Conservation (phyloP, 2,329 filamentous ascomycete genomes). For the Clarireedia hainanense region DNA sequence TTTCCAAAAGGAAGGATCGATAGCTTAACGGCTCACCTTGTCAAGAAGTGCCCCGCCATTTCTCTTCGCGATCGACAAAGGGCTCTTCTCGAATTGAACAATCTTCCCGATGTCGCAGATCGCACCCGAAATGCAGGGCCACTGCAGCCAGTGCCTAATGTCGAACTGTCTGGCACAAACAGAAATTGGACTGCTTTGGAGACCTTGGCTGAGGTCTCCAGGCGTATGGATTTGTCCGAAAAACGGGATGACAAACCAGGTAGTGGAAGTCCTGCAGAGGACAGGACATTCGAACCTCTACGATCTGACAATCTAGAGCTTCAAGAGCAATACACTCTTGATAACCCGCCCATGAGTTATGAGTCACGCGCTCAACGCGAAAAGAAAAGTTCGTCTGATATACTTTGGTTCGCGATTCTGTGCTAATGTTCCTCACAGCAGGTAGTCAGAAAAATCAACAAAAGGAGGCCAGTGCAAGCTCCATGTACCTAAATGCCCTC, state of each 20-base stretch:
- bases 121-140: slow-evolving; percentile 30
- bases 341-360: slow-evolving; percentile 46
- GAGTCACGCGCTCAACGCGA: slow-evolving; percentile 33
- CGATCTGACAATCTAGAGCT: slow-evolving; percentile 37
- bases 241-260: slow-evolving; percentile 47
- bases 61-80: slow-evolving; percentile 67
- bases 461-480: not conserved
- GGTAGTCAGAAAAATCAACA: not conserved
- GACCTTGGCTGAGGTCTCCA: slow-evolving; percentile 80
- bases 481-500: not conserved
- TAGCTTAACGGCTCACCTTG: slow-evolving; percentile 70
- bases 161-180: slow-evolving; percentile 37
- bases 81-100: slow-evolving; percentile 64
- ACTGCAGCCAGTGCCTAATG: slow-evolving; percentile 20
- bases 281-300: slow-evolving; percentile 17
- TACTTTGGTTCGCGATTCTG: not conserved
- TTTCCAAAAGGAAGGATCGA: slow-evolving; percentile 88
- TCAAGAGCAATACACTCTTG: slow-evolving; percentile 51
- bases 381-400: slow-evolving; percentile 31
- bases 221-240: slow-evolving; percentile 63
- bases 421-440: not conserved
- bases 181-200: slow-evolving; percentile 74
- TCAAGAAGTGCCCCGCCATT: slow-evolving; percentile 79
- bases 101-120: slow-evolving; percentile 47
- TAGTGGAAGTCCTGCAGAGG: slow-evolving; percentile 33